Evolutionary conservation across 2,329 filamentous ascomycete genomes (phyloP).

Genomic region (Lachnellula suecica): DNA sequence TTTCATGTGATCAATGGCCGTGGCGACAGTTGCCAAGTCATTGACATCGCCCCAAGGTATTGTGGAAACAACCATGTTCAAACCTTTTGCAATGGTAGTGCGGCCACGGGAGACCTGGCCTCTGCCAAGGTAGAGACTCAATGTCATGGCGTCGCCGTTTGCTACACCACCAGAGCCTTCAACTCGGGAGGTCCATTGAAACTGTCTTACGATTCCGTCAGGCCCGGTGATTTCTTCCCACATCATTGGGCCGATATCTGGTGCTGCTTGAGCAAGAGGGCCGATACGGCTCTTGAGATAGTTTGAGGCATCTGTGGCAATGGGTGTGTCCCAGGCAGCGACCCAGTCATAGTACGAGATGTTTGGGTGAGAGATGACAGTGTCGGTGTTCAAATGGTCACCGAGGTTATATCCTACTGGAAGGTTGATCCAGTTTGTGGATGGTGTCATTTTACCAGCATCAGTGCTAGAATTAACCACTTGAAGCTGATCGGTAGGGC

Average conservation of each 20-base stretch:
- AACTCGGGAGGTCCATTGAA: slow-evolving; percentile 67
- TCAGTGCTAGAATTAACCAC: slow-evolving; percentile 50
- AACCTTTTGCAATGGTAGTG: slow-evolving; percentile 56
- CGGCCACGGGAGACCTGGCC: slow-evolving; percentile 61
- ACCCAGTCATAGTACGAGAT: slow-evolving; percentile 66
- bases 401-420: slow-evolving; percentile 60
- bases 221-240: slow-evolving; percentile 57
- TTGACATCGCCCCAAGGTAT: slow-evolving; percentile 50
- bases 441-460: slow-evolving; percentile 49
- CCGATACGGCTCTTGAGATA: slow-evolving; percentile 55
- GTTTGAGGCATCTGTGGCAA: slow-evolving; percentile 38
- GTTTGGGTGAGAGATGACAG: slow-evolving; percentile 49
- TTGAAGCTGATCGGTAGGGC: slow-evolving; percentile 43
- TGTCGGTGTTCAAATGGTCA: slow-evolving; percentile 58
- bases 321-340: slow-evolving; percentile 52
- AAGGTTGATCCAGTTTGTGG: slow-evolving; percentile 54
- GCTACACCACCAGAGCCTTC: slow-evolving; percentile 40
- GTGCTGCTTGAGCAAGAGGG: slow-evolving; percentile 62
- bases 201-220: slow-evolving; percentile 61
- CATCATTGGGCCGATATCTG: slow-evolving; percentile 63
- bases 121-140: slow-evolving; percentile 63
- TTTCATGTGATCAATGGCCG: slow-evolving; percentile 61
- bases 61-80: slow-evolving; percentile 58
- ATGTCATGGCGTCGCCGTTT: slow-evolving; percentile 32
- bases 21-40: slow-evolving; percentile 63